Conservation (phyloP, 176 grass and related monocot genomes). For the Triticum aestivum region IWGSC_CS_RefSeq_v2.1 NC_057808.1:442426245-442426744, state of each 20-base stretch:
- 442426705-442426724: neutral
- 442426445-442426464: neutral
- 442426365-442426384: neutral
- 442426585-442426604: constrained; percentile 60
- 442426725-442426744: constrained; percentile 34
- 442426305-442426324: constrained; percentile 61
- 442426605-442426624: constrained; percentile 30
- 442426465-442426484: neutral
- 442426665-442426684: neutral
- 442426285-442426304: constrained; percentile 15
- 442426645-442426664: constrained; percentile 42
- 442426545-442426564: constrained; percentile 16
- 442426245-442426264: neutral
- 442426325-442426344: constrained; percentile 26
- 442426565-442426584: constrained; percentile 40
- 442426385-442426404: neutral
- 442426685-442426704: neutral
- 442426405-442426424: neutral
- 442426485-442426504: neutral
- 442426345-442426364: neutral
- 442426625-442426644: constrained; percentile 48
- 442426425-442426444: neutral
- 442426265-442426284: constrained; percentile 26
- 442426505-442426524: constrained; percentile 8
- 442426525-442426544: constrained; percentile 17